Base-by-base conservation (phyloP, 225 moss, liverwort and hornwort species). In the Asterella californica region DNA sequence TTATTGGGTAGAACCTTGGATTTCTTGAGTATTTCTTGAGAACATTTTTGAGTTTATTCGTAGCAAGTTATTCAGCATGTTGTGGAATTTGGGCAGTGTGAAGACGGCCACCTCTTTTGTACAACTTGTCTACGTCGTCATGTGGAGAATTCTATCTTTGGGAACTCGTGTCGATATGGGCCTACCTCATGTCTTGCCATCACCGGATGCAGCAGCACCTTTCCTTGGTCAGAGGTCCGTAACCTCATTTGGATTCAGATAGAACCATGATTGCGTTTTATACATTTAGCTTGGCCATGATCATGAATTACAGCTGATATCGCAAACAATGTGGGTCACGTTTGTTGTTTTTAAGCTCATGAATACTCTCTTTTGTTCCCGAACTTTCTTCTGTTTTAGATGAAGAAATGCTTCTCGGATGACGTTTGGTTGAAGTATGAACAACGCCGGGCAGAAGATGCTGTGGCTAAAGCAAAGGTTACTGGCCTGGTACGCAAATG, bases 41-140 rank as follows among this genome's bases (percentile, higher is more conserved):
- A n/a, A n/a, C n/a, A n/a, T 12, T 37, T 21, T 29, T 29, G 9
- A 37, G 68, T 37, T 42, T 5, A 27, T 2, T 7, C 78, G 10
- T 25, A 70, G 24, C 5, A 38, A 21, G 15, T 22, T 33, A 24
- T 38, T 38, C 10, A 6, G 4, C 1, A 42, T 24, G 1, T 32
- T 11, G 19, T 42, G 24, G 14, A 49, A 17, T 24, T 22, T 22
- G 79, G 86, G 72, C 81, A 93, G 93, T 93, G 93, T 76, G 86
- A 88, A 86, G 93, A 93, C 77, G 93, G 93, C 22, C 93, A 93
- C 72, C 90, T 93, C 29, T 93, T 93, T 60, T 93, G 93, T 83
- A 90, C 89, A 69, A 78, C 76, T 11, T 93, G 93, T 66, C 76
- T 93, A 64, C 82, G 89, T 75, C 88, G 90, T 47, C 86, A 87